Base-by-base conservation (phyloP, 306 rosid genomes). In the Luffa aegyptiaca region DNA sequence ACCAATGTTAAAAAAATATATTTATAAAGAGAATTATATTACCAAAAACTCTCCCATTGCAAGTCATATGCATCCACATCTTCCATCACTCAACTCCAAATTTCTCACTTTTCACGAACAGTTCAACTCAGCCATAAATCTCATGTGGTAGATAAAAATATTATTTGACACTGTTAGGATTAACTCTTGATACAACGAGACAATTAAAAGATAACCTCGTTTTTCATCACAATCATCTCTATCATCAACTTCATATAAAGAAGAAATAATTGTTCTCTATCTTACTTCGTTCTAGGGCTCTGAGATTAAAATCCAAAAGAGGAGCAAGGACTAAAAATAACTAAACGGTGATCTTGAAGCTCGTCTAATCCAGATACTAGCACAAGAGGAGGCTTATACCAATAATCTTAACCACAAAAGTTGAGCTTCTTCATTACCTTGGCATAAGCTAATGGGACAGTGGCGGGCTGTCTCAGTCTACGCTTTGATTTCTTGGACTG, bases 401-500 rank as follows among this genome's bases (percentile, higher is more conserved):
- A 21, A 3, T 73, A 33, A 26, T 35, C 31, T 41, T 73, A 78
- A 42, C 74, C 86, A 79, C 90, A 81, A 84, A 92, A 95, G 85
- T 58, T 83, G 80, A 92, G 97, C 81, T 92, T 95, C 96, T 92
- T 92, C 97, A 95, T 95, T 82, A 91, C 93, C 86, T 84, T 92
- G 83, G 98, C 97, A 68, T 86, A 95, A 75, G 97, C 97, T 56
- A 31, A 76, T 57, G 93, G 93, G 64, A 95, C 97, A 69, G 82
- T 82, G 18, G 84, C 90, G 8, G 98, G 96, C 70, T 76, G 73
- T 81, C 94, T 91, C 82, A 94, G 89, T 87, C 92, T 90, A 41
- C 97, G 95, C 82, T 94, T 94, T 21, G 97, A 53, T 88, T 80
- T 89, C 90, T 92, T 92, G 56, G 98, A 94, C 98, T 94, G 97